Base-by-base conservation (phyloP, 1,284 basidiomycete species). In the Ceratobasidium sp. region DNA sequence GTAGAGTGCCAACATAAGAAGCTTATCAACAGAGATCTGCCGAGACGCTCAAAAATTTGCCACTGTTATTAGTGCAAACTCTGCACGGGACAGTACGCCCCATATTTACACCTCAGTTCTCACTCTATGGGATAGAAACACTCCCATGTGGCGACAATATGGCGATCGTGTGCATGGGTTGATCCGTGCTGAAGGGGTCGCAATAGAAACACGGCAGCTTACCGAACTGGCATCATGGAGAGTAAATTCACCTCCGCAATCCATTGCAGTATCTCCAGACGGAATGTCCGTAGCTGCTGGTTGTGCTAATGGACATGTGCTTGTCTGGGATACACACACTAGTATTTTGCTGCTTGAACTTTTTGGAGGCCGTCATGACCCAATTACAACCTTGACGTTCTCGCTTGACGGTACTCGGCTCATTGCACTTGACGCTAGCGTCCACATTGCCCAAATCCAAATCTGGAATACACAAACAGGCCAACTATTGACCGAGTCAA, bases 71-170 rank as follows among this genome's bases (percentile, higher is more conserved):
- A 50, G 48, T 23, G 62, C 62, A 14, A 65, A 53, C 48, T 28
- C 45, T 5, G 26, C 18, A 10, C 36, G 43, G 5, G 30, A 30
- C 12, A 53, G 41, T 16, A 65, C 62, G 8, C 62, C 62, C 5
- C 62, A 65, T 36, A 52, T 65, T 30, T 65, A 65, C 21, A 39
- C 53, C 18, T 65, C 62, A 6, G n/a, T 36, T 9, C 32, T 65
- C 4, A 10, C 48, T 1, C 26, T 65, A 9, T 65, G 62, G 23
- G 30, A 46, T 12, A 34, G 8, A 4, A 21, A 34, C 2, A 39
- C 32, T 23, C 36, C 48, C 12, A 23, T 65, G 5, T 53, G 43
- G 32, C 8, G 28, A 21, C 30, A 23, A 4, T 65, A 65, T 46
- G 34, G 50, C 34, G 32, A 52, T 3, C 30, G 62, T 1, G 41